Conservation (phyloP, 1,284 basidiomycete species). For the Vanrija humicola region DNA sequence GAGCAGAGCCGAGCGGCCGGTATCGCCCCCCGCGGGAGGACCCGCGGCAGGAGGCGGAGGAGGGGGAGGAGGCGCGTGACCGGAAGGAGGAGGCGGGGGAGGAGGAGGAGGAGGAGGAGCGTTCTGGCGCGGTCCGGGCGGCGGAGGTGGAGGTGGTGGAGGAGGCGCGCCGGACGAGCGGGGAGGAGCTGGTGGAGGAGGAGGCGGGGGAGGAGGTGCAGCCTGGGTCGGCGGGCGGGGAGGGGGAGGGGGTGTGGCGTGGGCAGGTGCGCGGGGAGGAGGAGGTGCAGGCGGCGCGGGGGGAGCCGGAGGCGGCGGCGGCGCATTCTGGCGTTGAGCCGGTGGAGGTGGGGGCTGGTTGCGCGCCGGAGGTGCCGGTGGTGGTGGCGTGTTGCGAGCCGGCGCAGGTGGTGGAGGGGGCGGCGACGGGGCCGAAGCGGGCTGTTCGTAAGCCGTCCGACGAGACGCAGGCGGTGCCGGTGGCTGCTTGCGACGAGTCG, state of each 20-base stretch:
- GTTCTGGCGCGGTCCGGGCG: conserved; percentile 52
- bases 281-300: conserved; percentile 28
- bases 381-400: conserved; percentile 26
- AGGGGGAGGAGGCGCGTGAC: conserved; percentile 29
- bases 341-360: conserved; percentile 22
- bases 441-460: conserved; percentile 16
- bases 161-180: conserved; percentile 71
- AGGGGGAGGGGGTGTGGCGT: conserved; percentile 16
- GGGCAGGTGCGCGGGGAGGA: conserved; percentile 39
- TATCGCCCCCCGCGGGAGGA: conserved; percentile 9
- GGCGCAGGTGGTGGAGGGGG: conserved; percentile 46
- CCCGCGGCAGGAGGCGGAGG: conserved; percentile 17
- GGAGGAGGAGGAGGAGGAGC: conserved; percentile 68
- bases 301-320: conserved; percentile 11
- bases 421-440: conserved; percentile 26
- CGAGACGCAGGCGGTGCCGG: conserved; percentile 50
- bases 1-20: conserved; percentile 59
- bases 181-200: conserved; percentile 61
- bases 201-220: conserved; percentile 40
- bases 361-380: conserved; percentile 45
- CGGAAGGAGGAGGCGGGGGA: conserved; percentile 40
- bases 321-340: conserved; percentile 9
- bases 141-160: conserved; percentile 69
- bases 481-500: conserved; percentile 47
- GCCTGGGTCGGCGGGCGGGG: conserved; percentile 17